These are phyloP conservation scores for Brasilioporus rufonigricans DNA, from an alignment of 768 basidiomycete genomes.

Conservation along the genomic window DNA sequence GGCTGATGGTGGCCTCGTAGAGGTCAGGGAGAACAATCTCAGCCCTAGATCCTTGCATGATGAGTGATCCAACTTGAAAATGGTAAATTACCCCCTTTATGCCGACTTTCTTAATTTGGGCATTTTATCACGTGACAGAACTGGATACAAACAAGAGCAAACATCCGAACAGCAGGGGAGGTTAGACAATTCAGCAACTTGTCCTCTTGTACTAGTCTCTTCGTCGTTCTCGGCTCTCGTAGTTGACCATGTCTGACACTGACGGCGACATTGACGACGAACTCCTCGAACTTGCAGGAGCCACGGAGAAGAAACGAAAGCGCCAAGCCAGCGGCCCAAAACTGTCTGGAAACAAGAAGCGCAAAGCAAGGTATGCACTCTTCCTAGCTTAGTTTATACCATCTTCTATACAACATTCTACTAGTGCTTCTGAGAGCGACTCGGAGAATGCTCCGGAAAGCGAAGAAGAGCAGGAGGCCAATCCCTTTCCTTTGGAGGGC, in stretches of 20 bases:
- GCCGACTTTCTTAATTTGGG: slow-evolving; percentile 9
- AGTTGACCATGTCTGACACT: slow-evolving; percentile 44
- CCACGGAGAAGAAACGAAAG: slow-evolving; percentile 64
- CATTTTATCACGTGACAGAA: slow-evolving; percentile 8
- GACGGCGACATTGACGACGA: slow-evolving; percentile 62
- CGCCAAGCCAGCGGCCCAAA: slow-evolving; percentile 46
- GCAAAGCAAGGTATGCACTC: slow-evolving; percentile 65
- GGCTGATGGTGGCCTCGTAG: slow-evolving; percentile 56
- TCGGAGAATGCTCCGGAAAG: slow-evolving; percentile 62
- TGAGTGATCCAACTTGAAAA: neutral
- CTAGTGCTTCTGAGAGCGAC: slow-evolving; percentile 39
- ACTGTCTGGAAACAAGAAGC: slow-evolving; percentile 55
- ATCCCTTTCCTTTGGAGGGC: slow-evolving; percentile 88
- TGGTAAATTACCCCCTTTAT: neutral
- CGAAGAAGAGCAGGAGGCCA: slow-evolving; percentile 51
- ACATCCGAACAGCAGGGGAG: slow-evolving; percentile 3
- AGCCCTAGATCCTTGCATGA: neutral
- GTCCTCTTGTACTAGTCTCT: too few species aligned
- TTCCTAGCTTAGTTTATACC: neutral
- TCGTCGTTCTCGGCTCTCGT: neutral
- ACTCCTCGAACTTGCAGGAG: slow-evolving; percentile 78
- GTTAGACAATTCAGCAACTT: neutral
- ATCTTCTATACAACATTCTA: slow-evolving; percentile 1
- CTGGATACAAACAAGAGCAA: slow-evolving; percentile 21
- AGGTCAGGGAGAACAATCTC: slow-evolving; percentile 43